Conservation (phyloP, 495 filamentous ascomycete genomes). For the Aspergillus coremiiformis region DNA sequence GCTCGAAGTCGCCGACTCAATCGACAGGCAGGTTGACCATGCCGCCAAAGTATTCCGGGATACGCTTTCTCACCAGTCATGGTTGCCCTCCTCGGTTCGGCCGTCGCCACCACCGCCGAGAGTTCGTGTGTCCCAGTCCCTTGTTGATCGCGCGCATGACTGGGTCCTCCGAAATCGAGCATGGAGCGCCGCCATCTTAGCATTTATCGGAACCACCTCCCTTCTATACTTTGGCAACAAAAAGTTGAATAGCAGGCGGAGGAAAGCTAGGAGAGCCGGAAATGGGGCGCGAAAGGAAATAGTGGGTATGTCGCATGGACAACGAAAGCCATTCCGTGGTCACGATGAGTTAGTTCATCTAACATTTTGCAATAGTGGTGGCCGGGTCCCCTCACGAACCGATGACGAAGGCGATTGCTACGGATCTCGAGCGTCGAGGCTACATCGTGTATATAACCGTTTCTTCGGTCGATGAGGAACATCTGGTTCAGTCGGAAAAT, state of each 20-base stretch:
- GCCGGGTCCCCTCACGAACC: slow-evolving; percentile 76
- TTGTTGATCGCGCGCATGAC: slow-evolving; percentile 38
- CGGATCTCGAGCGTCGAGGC: slow-evolving; percentile 83
- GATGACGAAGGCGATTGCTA: slow-evolving; percentile 67
- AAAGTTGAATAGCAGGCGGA: slow-evolving; percentile 52
- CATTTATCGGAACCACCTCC: slow-evolving; percentile 61
- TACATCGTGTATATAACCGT: slow-evolving; percentile 91
- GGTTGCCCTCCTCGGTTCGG: slow-evolving; percentile 61
- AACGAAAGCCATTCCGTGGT: neutral
- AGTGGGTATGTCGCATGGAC: slow-evolving; percentile 43
- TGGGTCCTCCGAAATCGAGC: slow-evolving; percentile 68
- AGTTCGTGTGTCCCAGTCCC: slow-evolving; percentile 27
- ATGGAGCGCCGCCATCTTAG: slow-evolving; percentile 57
- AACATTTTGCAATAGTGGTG: slow-evolving; percentile 47
- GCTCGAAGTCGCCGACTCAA: slow-evolving; percentile 59
- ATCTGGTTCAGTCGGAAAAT: slow-evolving; percentile 63
- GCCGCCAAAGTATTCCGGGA: slow-evolving; percentile 58
- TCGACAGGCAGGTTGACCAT: slow-evolving; percentile 68
- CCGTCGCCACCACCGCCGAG: slow-evolving; percentile 48
- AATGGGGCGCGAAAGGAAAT: slow-evolving; percentile 89
- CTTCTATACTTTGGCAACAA: slow-evolving; percentile 58
- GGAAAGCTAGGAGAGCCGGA: slow-evolving; percentile 65
- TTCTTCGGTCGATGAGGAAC: slow-evolving; percentile 71
- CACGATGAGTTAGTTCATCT: neutral
- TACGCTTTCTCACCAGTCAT: slow-evolving; percentile 52